These are phyloP conservation scores for Babesia ovata DNA, from an alignment of 169 alveolate genomes.

Conservation along the genomic window DNA sequence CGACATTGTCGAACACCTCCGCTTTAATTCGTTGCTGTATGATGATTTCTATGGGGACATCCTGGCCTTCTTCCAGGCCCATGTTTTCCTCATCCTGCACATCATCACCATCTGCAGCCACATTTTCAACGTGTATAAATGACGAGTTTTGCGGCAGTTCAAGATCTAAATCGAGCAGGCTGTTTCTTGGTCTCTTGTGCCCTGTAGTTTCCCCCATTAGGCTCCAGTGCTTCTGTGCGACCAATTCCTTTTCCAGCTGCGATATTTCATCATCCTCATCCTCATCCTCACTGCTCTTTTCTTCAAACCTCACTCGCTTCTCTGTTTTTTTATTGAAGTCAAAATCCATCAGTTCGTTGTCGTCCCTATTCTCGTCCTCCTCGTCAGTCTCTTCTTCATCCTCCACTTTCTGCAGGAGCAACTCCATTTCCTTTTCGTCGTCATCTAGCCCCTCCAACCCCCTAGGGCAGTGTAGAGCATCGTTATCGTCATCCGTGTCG, in stretches of 20 bases:
- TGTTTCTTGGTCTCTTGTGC: slow-evolving; percentile 79
- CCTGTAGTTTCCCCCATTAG: slow-evolving; percentile 82
- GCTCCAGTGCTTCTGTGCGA: slow-evolving; percentile 83
- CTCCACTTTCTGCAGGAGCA: slow-evolving; percentile 47
- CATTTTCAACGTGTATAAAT: slow-evolving; percentile 33
- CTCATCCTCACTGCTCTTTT: background rate
- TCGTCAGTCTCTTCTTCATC: slow-evolving; percentile 44
- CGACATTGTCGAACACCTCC: slow-evolving; percentile 80
- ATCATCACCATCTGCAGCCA: slow-evolving; percentile 38
- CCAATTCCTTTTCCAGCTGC: slow-evolving; percentile 74
- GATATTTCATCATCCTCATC: slow-evolving; percentile 55
- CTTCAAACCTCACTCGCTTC: background rate
- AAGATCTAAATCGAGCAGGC: slow-evolving; percentile 76
- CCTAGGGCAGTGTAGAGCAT: slow-evolving; percentile 29
- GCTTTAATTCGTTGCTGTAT: slow-evolving; percentile 76
- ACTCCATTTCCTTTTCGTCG: slow-evolving; percentile 57
- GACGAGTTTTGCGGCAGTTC: slow-evolving; percentile 75
- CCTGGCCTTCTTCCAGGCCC: slow-evolving; percentile 47
- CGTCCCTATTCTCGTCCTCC: slow-evolving; percentile 44
- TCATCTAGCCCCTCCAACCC: slow-evolving; percentile 48
- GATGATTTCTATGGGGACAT: slow-evolving; percentile 66
- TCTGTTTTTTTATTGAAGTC: background rate
- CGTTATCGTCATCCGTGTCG: slow-evolving; percentile 33
- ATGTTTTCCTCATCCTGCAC: slow-evolving; percentile 23
- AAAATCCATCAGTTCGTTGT: slow-evolving; percentile 23